Evolutionary conservation across 371 early-diverging fungal species (phyloP).

Genomic region (Saksenaea vasiformis): DNA sequence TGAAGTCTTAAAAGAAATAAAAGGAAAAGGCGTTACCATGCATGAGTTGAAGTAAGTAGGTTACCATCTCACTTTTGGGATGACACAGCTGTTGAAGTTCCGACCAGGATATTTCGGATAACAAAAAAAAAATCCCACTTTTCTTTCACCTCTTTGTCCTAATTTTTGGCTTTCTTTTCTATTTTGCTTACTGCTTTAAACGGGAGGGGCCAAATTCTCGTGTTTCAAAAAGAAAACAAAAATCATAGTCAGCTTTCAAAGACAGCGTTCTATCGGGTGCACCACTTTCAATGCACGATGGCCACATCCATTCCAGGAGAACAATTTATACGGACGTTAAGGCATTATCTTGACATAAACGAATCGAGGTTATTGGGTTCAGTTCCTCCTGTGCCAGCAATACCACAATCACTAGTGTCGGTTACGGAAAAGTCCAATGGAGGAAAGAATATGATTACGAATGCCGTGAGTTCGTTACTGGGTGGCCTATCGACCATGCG

Average conservation of each 20-base stretch:
- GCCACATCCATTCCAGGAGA: constrained; percentile 51
- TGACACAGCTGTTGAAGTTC: constrained; percentile 5
- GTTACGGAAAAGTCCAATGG: constrained; percentile 12
- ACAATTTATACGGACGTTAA: constrained; percentile 58
- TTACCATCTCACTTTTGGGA: not conserved
- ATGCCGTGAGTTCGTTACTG: constrained; percentile 19
- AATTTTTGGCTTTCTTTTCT: not conserved
- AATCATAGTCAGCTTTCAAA: constrained; percentile 7
- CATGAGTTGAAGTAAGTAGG: not conserved
- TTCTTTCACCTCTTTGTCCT: not conserved
- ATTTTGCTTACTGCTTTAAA: not conserved
- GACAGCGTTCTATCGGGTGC: constrained; percentile 12
- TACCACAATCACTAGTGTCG: constrained; percentile 9
- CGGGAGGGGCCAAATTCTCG: not conserved
- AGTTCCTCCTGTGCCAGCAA: constrained; percentile 18
- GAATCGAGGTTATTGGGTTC: constrained; percentile 30
- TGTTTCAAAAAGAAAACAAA: not conserved
- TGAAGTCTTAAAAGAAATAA: too few species aligned
- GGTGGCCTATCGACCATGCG: constrained; percentile 20
- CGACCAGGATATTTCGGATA: not conserved
- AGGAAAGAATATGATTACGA: constrained; percentile 14
- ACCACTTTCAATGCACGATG: constrained; percentile 22
- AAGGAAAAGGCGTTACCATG: not conserved
- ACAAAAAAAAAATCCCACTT: not conserved
- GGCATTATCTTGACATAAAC: constrained; percentile 62